Conservation (phyloP, 257 asterid species). For the Primulina huaijiensis region DNA sequence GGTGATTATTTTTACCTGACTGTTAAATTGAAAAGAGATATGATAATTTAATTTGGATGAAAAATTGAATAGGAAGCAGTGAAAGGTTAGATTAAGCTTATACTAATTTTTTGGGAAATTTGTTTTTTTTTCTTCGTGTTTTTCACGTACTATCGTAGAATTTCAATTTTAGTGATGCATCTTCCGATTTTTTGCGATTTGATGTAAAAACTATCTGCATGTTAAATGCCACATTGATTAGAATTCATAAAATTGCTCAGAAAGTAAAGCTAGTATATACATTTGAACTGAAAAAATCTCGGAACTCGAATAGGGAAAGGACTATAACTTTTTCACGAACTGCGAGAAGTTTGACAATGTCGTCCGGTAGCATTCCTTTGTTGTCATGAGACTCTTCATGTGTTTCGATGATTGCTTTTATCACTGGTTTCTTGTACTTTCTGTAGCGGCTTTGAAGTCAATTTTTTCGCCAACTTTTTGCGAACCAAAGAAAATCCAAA, state of each 20-base stretch:
- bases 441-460: conserved; percentile 49
- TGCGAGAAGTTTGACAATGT: conserved; percentile 66
- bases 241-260: conserved; percentile 6
- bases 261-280: conserved; percentile 16
- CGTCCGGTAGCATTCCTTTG: conserved; percentile 81
- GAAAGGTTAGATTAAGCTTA: too few relatives aligned
- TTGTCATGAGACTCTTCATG: conserved; percentile 32
- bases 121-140: too few relatives aligned
- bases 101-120: too few relatives aligned
- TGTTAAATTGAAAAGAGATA: too few relatives aligned
- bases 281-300: not conserved
- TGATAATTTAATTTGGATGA: too few relatives aligned
- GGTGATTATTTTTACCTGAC: too few relatives aligned
- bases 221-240: conserved; percentile 14
- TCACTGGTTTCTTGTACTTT: conserved; percentile 38
- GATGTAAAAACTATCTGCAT: conserved; percentile 74
- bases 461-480: conserved; percentile 68
- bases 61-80: too few relatives aligned
- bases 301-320: not conserved
- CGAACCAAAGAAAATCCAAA: conserved; percentile 39
- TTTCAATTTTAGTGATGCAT: too few relatives aligned
- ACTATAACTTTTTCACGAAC: conserved; percentile 73
- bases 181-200: conserved; percentile 22
- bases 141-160: too few relatives aligned
- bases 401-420: conserved; percentile 36